Evolutionary conservation across 2,329 filamentous ascomycete genomes (phyloP).

Genomic region (Fusarium sp.): DNA sequence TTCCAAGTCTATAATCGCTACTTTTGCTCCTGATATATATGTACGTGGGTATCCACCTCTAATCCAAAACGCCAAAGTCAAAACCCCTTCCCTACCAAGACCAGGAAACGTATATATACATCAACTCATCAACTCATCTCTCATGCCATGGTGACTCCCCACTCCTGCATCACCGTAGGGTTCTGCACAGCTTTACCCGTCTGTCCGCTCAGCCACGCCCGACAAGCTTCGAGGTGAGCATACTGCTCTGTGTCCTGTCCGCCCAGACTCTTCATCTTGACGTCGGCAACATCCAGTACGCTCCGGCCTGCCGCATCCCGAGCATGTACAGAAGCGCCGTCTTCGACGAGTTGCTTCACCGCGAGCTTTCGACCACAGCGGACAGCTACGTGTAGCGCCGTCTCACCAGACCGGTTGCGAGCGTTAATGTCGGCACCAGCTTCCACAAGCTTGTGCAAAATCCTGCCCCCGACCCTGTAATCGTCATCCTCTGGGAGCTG

Average conservation of each 20-base stretch:
- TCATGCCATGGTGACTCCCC: conserved; percentile 39
- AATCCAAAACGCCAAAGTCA: conserved; percentile 18
- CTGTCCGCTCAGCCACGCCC: conserved; percentile 57
- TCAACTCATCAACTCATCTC: not conserved
- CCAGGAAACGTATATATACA: not conserved
- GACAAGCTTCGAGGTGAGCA: conserved; percentile 58
- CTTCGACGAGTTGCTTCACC: conserved; percentile 57
- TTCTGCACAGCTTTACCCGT: conserved; percentile 51
- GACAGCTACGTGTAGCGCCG: conserved; percentile 65
- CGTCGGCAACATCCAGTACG: conserved; percentile 60
- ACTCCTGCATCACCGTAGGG: conserved; percentile 56
- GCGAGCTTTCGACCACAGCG: conserved; percentile 65
- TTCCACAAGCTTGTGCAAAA: conserved; percentile 57
- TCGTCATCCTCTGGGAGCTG: conserved; percentile 64
- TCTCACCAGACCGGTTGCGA: conserved; percentile 66
- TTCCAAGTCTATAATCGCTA: conserved; percentile 6
- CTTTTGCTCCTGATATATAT: conserved; percentile 5
- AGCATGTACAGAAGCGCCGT: conserved; percentile 60
- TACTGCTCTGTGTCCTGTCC: conserved; percentile 50
- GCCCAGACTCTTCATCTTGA: conserved; percentile 49
- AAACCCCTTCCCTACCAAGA: not conserved
- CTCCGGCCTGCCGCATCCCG: conserved; percentile 58
- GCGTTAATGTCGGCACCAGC: conserved; percentile 60
- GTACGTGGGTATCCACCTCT: conserved; percentile 18
- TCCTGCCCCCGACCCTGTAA: conserved; percentile 58